phyloP scores from a whole-genome alignment of 768 basidiomycete species.

The Leccinum truebloodii region DNA sequence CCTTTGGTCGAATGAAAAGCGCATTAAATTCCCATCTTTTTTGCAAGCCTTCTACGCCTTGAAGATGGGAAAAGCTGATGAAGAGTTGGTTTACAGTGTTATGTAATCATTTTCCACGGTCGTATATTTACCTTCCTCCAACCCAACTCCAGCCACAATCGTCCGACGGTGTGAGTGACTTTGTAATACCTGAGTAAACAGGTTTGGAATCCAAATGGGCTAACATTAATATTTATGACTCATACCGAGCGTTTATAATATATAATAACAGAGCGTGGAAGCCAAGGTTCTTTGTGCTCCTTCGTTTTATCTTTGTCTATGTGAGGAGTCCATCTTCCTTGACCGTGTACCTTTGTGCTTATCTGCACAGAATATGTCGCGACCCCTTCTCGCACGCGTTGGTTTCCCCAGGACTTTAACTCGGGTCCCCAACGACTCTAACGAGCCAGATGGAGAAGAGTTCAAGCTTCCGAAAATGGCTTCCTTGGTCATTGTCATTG shows the following conservation, averaged over 20 bases:
- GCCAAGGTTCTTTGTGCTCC: background rate
- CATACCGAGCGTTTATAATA: background rate
- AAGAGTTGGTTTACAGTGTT: too few relatives aligned
- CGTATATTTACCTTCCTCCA: too few relatives aligned
- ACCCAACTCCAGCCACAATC: too few relatives aligned
- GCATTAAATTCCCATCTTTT: too few relatives aligned
- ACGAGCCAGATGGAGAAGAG: conserved; percentile 30
- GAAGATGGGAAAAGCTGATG: too few relatives aligned
- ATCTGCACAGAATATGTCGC: background rate
- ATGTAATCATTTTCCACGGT: too few relatives aligned
- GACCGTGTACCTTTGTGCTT: background rate
- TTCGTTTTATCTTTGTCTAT: background rate
- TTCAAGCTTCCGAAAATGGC: conserved; percentile 49
- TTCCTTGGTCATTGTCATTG: conserved; percentile 49
- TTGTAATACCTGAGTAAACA: too few relatives aligned
- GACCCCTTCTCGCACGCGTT: background rate
- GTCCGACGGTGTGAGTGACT: too few relatives aligned
- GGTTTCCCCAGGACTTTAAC: background rate
- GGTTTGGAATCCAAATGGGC: background rate
- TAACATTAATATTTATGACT: background rate
- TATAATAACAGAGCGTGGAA: background rate
- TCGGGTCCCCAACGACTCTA: background rate
- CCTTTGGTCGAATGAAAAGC: conserved; percentile 89
- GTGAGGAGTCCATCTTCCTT: background rate
- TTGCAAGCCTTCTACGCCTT: too few relatives aligned